Percentiles rank a stretch among this genome's conserved stretches.
Evolutionary conservation across 768 basidiomycete genomes (phyloP).

Genomic region (Baorangia bicolor): DNA sequence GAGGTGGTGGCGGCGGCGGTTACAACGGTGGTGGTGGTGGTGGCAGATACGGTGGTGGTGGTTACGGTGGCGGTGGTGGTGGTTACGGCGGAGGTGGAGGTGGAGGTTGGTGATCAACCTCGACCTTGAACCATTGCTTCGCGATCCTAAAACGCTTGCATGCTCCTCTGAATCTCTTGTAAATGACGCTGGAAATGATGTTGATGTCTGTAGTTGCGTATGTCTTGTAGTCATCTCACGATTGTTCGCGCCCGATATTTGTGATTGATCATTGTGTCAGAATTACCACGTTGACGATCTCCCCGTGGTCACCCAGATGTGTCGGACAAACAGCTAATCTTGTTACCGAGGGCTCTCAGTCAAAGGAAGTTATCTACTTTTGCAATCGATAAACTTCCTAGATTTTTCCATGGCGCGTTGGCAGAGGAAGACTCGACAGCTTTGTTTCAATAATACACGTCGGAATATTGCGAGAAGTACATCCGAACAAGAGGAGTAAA

Average conservation of each 20-base stretch:
- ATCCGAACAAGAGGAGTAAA: neutral
- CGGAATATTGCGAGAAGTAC: neutral
- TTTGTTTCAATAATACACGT: conserved; percentile 15
- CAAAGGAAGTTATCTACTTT: too few species aligned
- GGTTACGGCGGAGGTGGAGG: neutral
- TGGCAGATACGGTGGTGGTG: conserved; percentile 3
- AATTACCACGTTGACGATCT: neutral
- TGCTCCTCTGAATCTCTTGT: conserved; percentile 7
- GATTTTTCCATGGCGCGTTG: too few species aligned
- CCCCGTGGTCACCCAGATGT: neutral
- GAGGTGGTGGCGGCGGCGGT: conserved; percentile 18
- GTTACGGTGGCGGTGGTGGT: conserved; percentile 14
- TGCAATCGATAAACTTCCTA: too few species aligned
- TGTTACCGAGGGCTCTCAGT: too few species aligned
- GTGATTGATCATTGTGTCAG: neutral
- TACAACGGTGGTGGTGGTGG: conserved; percentile 1
- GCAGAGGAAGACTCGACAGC: neutral
- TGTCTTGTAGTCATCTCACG: neutral
- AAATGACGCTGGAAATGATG: neutral
- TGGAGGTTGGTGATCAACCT: conserved; percentile 11
- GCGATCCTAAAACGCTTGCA: conserved; percentile 12
- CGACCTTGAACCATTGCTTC: neutral
- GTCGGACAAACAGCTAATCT: neutral
- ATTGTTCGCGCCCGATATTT: neutral
- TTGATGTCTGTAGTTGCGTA: conserved; percentile 7